Base-by-base conservation (phyloP, 345 rosid species). In the Rhizophora apiculata region DNA sequence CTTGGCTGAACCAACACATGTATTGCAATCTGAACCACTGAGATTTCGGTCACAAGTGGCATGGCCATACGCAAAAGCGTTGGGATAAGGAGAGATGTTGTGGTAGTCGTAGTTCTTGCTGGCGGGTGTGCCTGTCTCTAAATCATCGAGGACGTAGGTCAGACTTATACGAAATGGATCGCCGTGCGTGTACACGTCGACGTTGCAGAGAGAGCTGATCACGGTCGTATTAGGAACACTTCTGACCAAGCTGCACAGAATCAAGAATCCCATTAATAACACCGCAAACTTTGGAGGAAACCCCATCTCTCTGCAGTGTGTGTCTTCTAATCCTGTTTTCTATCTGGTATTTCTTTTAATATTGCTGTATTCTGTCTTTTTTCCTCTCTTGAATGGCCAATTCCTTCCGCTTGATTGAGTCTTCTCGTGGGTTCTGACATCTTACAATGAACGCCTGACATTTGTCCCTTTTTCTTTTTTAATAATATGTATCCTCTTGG, bases 51-150 rank as follows among this genome's bases (percentile, higher is more conserved):
- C 73, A 61, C 93, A 88, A 54, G 79, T 71, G 34, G 82, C 87
- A 58, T 84, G 88, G 2, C 89, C 89, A 24, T 81, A 88, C 54
- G 88, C 89, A 57, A 80, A 78, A 11, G 87, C 86, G 60, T 85
- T 85, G 20, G 88, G 90, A 72, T 84, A 83, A 6, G 90, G 88
- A 39, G 87, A 85, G 22, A 85, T 81, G 81, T 75, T 80, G 87
- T 53, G 66, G 82, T 66, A 84, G 68, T 82, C 79, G 62, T 74
- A 75, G 18, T 64, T 82, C 37, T 55, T 72, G 46, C 67, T 52
- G 1, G 75, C 54, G 0, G 89, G 76, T 36, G 83, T 81, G 18
- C 2, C 62, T 2, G 39, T 60, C 68, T 76, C 73, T 22, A 84
- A 54, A 2, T 85, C 89, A 10, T 60, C 64, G 27, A 82, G 21